Percentiles rank a stretch among this genome's conserved stretches.
These are phyloP conservation scores for Tolypocladium tundrense DNA, from an alignment of 2,329 filamentous ascomycete species.

Conservation along the genomic window DNA sequence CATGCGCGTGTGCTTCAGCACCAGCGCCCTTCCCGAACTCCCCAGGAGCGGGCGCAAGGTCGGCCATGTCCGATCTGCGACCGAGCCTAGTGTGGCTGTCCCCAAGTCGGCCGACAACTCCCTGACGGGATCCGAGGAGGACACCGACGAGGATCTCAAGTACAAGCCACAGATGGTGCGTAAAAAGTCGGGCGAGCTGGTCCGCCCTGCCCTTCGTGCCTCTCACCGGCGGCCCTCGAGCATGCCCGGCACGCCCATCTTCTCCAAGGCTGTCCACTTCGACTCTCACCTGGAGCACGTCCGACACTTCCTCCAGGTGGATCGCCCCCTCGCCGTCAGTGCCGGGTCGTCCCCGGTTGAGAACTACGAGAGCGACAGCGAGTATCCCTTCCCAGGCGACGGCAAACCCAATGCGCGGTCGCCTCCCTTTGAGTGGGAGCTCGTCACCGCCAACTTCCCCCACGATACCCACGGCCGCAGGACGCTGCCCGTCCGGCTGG, in stretches of 20 bases:
- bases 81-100: constrained; percentile 40
- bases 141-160: constrained; percentile 46
- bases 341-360: constrained; percentile 88
- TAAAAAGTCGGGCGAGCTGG: constrained; percentile 96
- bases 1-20: constrained; percentile 38
- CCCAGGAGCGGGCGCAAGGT: constrained; percentile 28
- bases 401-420: constrained; percentile 23
- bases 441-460: constrained; percentile 77
- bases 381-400: constrained; percentile 69
- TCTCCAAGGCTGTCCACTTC: constrained; percentile 96
- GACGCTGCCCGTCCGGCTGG: constrained; percentile 62
- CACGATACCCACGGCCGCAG: constrained; percentile 41
- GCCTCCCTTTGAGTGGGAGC: constrained; percentile 73
- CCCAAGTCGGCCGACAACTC: constrained; percentile 39
- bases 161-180: constrained; percentile 85
- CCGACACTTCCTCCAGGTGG: constrained; percentile 87
- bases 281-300: constrained; percentile 95
- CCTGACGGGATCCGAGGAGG: constrained; percentile 47
- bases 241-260: constrained; percentile 95
- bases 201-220: constrained; percentile 78
- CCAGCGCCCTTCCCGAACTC: constrained; percentile 31
- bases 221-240: constrained; percentile 80
- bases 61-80: constrained; percentile 43
- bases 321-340: constrained; percentile 91
- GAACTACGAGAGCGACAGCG: constrained; percentile 72